phyloP scores from a whole-genome alignment of 345 rosid genomes.

The Rhizophora apiculata region DNA sequence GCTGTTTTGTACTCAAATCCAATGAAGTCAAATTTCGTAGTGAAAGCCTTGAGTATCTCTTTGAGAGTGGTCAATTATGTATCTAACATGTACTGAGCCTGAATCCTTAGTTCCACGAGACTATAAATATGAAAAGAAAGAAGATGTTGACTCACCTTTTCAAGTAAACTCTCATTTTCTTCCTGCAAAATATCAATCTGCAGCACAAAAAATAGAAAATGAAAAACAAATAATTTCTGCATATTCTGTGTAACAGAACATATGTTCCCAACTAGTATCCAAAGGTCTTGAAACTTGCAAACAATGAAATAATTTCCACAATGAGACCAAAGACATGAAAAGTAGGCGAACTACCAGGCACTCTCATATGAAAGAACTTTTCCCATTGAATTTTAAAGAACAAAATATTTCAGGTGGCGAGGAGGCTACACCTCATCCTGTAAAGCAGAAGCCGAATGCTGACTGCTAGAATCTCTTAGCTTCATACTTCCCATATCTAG shows the following conservation, averaged over 20 bases:
- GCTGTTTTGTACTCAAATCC: background rate
- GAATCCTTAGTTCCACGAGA: background rate
- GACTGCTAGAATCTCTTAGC: constrained; percentile 48
- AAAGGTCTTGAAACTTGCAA: background rate
- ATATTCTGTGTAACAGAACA: background rate
- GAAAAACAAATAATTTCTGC: background rate
- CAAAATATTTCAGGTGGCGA: constrained; percentile 9
- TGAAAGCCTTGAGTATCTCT: constrained; percentile 10
- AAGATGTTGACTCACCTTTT: constrained; percentile 18
- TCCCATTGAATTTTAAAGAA: constrained; percentile 10
- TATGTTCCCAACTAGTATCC: background rate
- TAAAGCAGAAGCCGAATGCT: constrained; percentile 61
- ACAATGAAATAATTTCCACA: constrained; percentile 1
- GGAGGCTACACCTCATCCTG: constrained; percentile 69
- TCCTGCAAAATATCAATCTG: constrained; percentile 63
- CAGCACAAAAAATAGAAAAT: constrained; percentile 23
- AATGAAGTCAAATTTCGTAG: background rate
- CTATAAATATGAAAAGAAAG: background rate
- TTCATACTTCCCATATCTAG: constrained; percentile 50
- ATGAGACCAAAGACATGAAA: background rate
- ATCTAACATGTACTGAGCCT: too few relatives aligned
- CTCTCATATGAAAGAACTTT: background rate
- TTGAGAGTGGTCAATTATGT: background rate
- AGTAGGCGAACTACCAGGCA: constrained; percentile 5
- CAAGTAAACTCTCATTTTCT: constrained; percentile 25